These are phyloP conservation scores for Trichoderma reesei DNA, from an alignment of 495 filamentous ascomycete species.

Conservation along the genomic window DNA sequence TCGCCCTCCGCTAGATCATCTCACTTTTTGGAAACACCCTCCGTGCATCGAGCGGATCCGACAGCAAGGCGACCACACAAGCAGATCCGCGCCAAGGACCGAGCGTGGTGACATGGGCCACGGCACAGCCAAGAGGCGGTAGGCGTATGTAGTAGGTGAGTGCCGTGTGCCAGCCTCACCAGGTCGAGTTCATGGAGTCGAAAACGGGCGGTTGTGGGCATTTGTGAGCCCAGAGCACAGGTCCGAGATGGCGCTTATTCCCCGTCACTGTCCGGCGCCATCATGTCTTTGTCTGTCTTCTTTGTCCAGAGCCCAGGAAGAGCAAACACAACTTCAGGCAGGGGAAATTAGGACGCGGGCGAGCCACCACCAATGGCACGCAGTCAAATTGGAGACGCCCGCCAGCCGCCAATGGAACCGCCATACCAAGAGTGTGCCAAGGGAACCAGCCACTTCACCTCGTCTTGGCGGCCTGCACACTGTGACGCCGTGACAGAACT, in stretches of 20 bases:
- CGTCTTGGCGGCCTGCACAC: neutral
- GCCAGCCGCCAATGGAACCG: slow-evolving; percentile 1
- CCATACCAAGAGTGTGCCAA: neutral
- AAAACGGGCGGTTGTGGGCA: too few species aligned
- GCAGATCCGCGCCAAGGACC: neutral
- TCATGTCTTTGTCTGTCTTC: neutral
- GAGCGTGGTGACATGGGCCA: neutral
- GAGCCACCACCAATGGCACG: neutral
- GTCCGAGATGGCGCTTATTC: neutral
- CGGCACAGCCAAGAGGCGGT: neutral
- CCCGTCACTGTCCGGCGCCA: neutral
- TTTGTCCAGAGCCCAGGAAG: neutral
- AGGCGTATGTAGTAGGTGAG: neutral
- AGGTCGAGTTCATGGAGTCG: too few species aligned
- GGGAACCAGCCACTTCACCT: neutral
- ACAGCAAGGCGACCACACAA: neutral
- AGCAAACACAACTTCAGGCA: neutral
- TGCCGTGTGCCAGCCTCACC: too few species aligned
- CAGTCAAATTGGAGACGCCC: neutral
- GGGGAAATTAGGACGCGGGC: neutral
- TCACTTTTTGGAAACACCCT: neutral
- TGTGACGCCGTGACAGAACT: neutral
- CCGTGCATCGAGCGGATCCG: neutral
- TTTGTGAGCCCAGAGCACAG: too few species aligned
- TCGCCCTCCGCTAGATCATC: slow-evolving; percentile 1